Conservation (phyloP, 257 asterid species). For the Datura wrightii region DNA sequence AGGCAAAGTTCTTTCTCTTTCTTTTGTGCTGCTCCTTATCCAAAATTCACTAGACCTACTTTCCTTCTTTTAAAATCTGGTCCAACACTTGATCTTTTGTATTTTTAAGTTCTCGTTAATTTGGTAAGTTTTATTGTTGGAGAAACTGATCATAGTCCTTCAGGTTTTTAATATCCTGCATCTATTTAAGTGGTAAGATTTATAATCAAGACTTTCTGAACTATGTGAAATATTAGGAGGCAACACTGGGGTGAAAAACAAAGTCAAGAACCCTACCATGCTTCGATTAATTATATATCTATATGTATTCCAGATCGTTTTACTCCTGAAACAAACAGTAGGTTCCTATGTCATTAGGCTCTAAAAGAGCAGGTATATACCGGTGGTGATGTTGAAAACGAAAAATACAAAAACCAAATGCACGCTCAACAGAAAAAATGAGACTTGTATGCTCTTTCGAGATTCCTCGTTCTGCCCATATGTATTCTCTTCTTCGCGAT, state of each 20-base stretch:
- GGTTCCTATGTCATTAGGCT: neutral
- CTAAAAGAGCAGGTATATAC: neutral
- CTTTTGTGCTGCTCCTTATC: conserved; percentile 18
- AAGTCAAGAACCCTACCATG: neutral
- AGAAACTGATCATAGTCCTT: neutral
- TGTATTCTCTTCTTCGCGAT: neutral
- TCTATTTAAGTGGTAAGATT: neutral
- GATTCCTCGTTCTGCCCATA: neutral
- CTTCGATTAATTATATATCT: neutral
- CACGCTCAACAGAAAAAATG: neutral
- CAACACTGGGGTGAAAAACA: neutral
- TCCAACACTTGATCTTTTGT: neutral
- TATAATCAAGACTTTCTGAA: neutral
- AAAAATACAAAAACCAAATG: neutral
- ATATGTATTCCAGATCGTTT: neutral
- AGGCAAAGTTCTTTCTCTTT: neutral
- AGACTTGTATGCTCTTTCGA: neutral
- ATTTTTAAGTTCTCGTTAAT: neutral
- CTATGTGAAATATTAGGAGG: neutral
- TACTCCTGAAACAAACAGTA: neutral
- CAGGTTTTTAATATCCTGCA: neutral
- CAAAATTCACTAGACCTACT: neutral
- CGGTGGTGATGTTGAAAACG: neutral
- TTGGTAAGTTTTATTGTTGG: neutral
- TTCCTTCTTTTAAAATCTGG: neutral